Conservation (phyloP, 441 rosid genomes). For the Adansonia madagascariensis region DNA sequence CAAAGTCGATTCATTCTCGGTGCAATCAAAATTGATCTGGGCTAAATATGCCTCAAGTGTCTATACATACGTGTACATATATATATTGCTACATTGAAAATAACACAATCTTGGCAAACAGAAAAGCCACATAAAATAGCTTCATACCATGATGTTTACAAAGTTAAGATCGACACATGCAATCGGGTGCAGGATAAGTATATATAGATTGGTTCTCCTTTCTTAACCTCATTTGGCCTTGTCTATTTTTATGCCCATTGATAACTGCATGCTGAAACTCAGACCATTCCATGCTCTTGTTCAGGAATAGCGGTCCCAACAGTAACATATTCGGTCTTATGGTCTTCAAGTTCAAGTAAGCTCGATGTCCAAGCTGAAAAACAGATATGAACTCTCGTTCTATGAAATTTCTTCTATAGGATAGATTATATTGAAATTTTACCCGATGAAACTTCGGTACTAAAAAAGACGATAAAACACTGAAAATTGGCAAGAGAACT, state of each 20-base stretch:
- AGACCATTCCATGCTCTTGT: constrained; percentile 62
- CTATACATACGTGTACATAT: background rate
- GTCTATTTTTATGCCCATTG: constrained; percentile 64
- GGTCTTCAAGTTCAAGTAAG: constrained; percentile 65
- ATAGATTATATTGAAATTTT: background rate
- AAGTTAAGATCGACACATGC: constrained; percentile 54
- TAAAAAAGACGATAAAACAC: background rate
- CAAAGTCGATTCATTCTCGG: background rate
- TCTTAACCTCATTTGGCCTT: constrained; percentile 57
- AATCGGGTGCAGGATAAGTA: constrained; percentile 71
- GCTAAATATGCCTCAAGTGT: background rate
- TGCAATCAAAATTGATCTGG: background rate
- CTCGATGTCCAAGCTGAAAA: constrained; percentile 56
- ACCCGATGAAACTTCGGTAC: background rate
- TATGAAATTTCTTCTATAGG: background rate
- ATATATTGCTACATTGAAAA: background rate
- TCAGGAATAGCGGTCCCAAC: constrained; percentile 59
- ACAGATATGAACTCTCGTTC: constrained; percentile 1
- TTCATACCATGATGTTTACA: background rate
- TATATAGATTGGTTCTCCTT: constrained; percentile 70
- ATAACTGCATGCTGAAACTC: constrained; percentile 55
- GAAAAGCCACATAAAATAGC: background rate
- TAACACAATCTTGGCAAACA: background rate
- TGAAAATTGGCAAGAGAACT: background rate
- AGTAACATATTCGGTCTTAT: constrained; percentile 69